phyloP scores from a whole-genome alignment of 495 filamentous ascomycete species.

The Umbilicaria muhlenbergii region DNA sequence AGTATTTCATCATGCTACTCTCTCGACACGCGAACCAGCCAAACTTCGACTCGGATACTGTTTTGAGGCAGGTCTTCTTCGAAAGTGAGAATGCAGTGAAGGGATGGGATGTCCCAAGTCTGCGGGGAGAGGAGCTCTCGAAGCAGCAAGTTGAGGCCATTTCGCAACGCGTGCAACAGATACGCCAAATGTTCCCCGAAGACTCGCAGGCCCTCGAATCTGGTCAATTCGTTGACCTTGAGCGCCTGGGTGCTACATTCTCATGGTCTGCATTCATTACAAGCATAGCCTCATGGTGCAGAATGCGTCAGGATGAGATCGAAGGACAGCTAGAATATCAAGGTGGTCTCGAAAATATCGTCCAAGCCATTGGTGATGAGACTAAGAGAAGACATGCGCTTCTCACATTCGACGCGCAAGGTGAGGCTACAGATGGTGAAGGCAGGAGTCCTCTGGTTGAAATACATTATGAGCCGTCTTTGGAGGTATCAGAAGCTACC shows the following conservation, averaged over 20 bases:
- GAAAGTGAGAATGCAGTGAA: conserved; percentile 5
- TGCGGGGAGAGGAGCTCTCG: conserved; percentile 6
- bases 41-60: conserved; percentile 17
- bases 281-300: conserved; percentile 11
- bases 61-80: conserved; percentile 15
- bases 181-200: conserved; percentile 13
- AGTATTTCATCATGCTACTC: conserved; percentile 18
- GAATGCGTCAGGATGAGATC: conserved; percentile 14
- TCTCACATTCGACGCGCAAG: no score
- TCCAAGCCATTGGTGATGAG: conserved; percentile 7
- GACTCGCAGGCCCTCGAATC: conserved; percentile 5
- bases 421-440: neutral
- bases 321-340: conserved; percentile 7
- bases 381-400: neutral
- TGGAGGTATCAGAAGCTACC: conserved; percentile 5
- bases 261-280: conserved; percentile 17
- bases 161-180: conserved; percentile 12
- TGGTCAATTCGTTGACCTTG: conserved; percentile 17
- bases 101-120: conserved; percentile 8
- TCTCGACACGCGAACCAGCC: conserved; percentile 4
- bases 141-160: neutral
- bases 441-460: neutral
- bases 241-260: conserved; percentile 15
- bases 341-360: conserved; percentile 14
- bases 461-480: neutral